These are phyloP conservation scores for Baorangia bicolor DNA, from an alignment of 768 basidiomycete species.

Conservation along the genomic window DNA sequence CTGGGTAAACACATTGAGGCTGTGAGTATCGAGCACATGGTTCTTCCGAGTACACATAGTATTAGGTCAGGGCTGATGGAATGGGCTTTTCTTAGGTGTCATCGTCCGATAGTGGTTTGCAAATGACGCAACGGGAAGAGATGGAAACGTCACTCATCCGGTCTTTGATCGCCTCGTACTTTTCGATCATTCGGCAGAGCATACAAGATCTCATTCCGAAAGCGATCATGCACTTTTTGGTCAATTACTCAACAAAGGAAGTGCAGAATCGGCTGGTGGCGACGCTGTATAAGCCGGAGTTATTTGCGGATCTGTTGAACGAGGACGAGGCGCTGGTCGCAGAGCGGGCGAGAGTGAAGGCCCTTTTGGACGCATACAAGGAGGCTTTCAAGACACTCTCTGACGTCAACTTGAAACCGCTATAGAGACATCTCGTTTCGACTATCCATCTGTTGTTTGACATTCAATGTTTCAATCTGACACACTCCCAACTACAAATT, in stretches of 20 bases:
- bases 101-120: slow-evolving; percentile 55
- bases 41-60: slow-evolving; percentile 4
- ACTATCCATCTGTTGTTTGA: not conserved
- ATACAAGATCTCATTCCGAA: slow-evolving; percentile 98
- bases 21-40: slow-evolving; percentile 49
- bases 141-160: slow-evolving; percentile 97
- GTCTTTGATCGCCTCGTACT: slow-evolving; percentile 93
- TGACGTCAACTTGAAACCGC: slow-evolving; percentile 74
- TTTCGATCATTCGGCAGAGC: slow-evolving; percentile 92
- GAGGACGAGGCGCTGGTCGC: slow-evolving; percentile 96
- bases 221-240: slow-evolving; percentile 97
- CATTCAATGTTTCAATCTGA: not conserved
- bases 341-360: slow-evolving; percentile 91
- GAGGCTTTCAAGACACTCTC: slow-evolving; percentile 87
- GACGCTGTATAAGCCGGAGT: slow-evolving; percentile 88
- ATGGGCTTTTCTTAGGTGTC: slow-evolving; percentile 42
- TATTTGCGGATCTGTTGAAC: slow-evolving; percentile 87
- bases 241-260: slow-evolving; percentile 94
- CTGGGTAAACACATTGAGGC: slow-evolving; percentile 97
- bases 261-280: slow-evolving; percentile 97
- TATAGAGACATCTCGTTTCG: slow-evolving; percentile 27
- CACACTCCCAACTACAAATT: not conserved
- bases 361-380: slow-evolving; percentile 92
- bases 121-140: slow-evolving; percentile 82
- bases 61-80: slow-evolving; percentile 12